Percentiles rank a stretch among this genome's conserved stretches.
Conservation (phyloP, 2,329 filamentous ascomycete genomes). For the Microthyrium microscopicum region DNA sequence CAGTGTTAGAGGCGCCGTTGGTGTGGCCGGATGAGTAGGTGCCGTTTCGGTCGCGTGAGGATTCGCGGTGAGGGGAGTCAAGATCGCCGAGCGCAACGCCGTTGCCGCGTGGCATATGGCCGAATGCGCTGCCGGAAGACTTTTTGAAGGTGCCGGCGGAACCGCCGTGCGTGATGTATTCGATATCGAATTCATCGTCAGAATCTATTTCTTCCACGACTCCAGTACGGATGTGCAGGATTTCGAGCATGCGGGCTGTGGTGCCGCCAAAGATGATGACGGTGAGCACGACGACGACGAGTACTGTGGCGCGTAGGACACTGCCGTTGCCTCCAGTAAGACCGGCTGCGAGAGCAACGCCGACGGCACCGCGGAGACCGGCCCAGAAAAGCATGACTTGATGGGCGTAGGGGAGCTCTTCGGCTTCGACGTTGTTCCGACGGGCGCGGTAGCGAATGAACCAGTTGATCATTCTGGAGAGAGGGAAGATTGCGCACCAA, state of each 20-base stretch:
- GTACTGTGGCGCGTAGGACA: constrained; percentile 80
- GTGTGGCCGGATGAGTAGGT: constrained; percentile 31
- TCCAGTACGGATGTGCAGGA: constrained; percentile 86
- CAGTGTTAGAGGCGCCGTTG: constrained; percentile 5
- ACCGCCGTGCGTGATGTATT: constrained; percentile 41
- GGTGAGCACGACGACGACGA: constrained; percentile 91
- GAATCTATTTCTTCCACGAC: constrained; percentile 95
- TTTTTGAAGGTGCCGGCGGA: constrained; percentile 23
- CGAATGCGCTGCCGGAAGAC: constrained; percentile 57
- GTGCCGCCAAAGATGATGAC: constrained; percentile 98
- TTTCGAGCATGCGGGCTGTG: constrained; percentile 93
- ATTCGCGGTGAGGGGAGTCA: constrained; percentile 13
- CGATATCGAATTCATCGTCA: constrained; percentile 97
- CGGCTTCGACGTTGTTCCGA: constrained; percentile 58
- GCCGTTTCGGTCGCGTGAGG: constrained; percentile 32
- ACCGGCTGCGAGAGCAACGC: constrained; percentile 82
- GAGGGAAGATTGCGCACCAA: constrained; percentile 87
- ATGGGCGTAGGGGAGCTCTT: constrained; percentile 87
- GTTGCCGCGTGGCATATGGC: constrained; percentile 51
- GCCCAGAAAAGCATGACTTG: constrained; percentile 99
- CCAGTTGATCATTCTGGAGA: constrained; percentile 81
- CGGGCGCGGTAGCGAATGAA: constrained; percentile 75
- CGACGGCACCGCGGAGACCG: constrained; percentile 83
- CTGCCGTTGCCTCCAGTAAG: constrained; percentile 67
- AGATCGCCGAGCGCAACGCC: constrained; percentile 33